Base-by-base conservation (phyloP, 352 stramenopile genomes). In the Globisporangium canariense region DNA sequence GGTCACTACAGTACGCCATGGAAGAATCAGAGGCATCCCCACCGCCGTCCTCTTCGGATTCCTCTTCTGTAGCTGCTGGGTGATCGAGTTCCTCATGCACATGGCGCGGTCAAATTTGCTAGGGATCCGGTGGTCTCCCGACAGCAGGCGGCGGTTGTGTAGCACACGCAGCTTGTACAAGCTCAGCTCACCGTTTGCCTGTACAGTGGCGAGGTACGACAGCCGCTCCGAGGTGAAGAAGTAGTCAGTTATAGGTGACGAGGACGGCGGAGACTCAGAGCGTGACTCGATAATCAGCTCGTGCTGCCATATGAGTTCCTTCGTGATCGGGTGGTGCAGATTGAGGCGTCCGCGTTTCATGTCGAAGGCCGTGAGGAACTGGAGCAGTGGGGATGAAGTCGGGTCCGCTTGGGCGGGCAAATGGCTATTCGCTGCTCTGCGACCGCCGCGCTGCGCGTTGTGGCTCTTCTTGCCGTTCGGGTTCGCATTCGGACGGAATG, bases 81-180 rank as follows among this genome's bases (percentile, higher is more conserved):
- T 18, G n/a, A 25, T 25, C 28, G 22, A 46, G 13, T 34, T 55
- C 8, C 16, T 51, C 25, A 55, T 30, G 25, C 55, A 58, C 40
- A 46, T 20, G 16, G 46, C 16, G 28, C 16, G 43, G 8, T 64
- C 62, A 36, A 58, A 45, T n/a, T 51, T 40, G 18, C 58, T 55
- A 1, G 25, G 13, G 18, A 45, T 16, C 7, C 64, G 64, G 43
- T 69, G 40, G 18, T 66, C 58, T 10, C 64, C 64, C 1, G 64
- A 55, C 25, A 69, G n/a, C 32, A 69, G 34, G 13, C 64, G 64
- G 18, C 53, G 46, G 16, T 69, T 69, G 41, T 69, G 58, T 28
- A 65, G 52, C 40, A 69, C 64, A 11, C 64, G 64, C 40, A 69
- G 51, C 22, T 66, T 66, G 64, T 60, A 66, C 25, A 69, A 34